Conservation (phyloP, 164 flowering plant genomes). For the Buxus sempervirens region DNA sequence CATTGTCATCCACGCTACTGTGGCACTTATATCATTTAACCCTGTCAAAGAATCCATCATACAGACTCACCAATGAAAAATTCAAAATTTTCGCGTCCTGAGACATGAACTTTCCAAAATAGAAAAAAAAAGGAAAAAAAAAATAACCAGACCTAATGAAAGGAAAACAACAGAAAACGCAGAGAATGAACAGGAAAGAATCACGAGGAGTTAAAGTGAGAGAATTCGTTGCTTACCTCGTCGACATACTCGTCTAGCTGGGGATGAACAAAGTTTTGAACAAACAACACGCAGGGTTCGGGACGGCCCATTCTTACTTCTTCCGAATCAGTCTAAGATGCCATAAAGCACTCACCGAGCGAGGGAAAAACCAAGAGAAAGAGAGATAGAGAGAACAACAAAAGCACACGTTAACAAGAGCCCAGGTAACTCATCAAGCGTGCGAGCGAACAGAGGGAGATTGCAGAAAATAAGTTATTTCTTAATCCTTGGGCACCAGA, state of each 20-base stretch:
- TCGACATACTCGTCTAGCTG: slow-evolving; percentile 95
- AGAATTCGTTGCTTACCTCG: slow-evolving; percentile 51
- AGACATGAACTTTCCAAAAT: too few relatives aligned
- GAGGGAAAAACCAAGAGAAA: neutral
- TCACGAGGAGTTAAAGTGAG: neutral
- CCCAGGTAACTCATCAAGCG: too few relatives aligned
- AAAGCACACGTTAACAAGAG: too few relatives aligned
- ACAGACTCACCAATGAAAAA: too few relatives aligned
- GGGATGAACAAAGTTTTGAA: slow-evolving; percentile 86
- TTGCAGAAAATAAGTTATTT: neutral
- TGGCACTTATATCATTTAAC: too few relatives aligned
- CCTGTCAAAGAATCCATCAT: too few relatives aligned
- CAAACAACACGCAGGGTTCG: slow-evolving; percentile 81
- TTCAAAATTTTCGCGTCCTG: too few relatives aligned
- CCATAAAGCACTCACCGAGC: neutral
- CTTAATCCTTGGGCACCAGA: too few relatives aligned
- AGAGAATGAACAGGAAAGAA: neutral
- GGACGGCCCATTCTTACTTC: slow-evolving; percentile 70
- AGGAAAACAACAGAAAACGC: too few relatives aligned
- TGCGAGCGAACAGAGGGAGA: too few relatives aligned
- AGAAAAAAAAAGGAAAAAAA: too few relatives aligned
- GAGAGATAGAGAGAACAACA: neutral
- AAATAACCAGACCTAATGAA: neutral
- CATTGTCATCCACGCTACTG: neutral
- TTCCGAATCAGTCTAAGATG: neutral